These are phyloP conservation scores for Cladophialophora carrionii DNA, from an alignment of 2,329 filamentous ascomycete species.

Conservation along the genomic window DNA sequence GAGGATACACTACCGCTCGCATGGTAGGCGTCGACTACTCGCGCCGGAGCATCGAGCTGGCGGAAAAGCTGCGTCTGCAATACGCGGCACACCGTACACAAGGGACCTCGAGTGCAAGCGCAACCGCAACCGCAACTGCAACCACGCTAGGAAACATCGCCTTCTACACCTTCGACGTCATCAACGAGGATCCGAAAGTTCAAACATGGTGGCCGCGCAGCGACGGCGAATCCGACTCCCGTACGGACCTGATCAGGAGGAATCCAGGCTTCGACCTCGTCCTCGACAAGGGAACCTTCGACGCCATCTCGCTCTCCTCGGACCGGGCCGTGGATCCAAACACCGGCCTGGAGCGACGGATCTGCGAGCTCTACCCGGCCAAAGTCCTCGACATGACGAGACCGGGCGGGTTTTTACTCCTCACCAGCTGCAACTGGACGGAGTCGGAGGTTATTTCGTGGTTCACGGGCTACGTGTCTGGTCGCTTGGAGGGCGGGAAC, in stretches of 20 bases:
- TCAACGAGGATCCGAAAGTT: constrained; percentile 26
- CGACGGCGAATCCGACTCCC: constrained; percentile 33
- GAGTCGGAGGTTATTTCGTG: constrained; percentile 79
- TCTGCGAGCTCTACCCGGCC: constrained; percentile 74
- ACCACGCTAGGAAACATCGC: constrained; percentile 63
- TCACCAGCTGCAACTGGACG: constrained; percentile 99
- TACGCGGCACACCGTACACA: constrained; percentile 29
- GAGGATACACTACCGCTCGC: constrained; percentile 62
- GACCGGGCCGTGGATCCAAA: constrained; percentile 42
- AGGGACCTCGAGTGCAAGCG: constrained; percentile 25
- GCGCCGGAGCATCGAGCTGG: constrained; percentile 70
- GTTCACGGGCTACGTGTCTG: constrained; percentile 63
- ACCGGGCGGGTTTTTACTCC: constrained; percentile 71
- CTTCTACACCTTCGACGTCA: constrained; percentile 45
- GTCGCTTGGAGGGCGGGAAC: constrained; percentile 24
- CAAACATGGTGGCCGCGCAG: constrained; percentile 46
- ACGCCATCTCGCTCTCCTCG: constrained; percentile 76
- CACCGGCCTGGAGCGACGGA: constrained; percentile 47
- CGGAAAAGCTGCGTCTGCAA: constrained; percentile 62
- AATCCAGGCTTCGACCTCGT: constrained; percentile 78
- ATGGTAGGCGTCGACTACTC: constrained; percentile 93
- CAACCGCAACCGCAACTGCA: constrained; percentile 18
- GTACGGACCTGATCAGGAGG: neutral
- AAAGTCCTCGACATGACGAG: constrained; percentile 71
- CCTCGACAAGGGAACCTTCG: constrained; percentile 97